Conservation (phyloP, 108 stramenopile species). For the Fistulifera solaris region DNA sequence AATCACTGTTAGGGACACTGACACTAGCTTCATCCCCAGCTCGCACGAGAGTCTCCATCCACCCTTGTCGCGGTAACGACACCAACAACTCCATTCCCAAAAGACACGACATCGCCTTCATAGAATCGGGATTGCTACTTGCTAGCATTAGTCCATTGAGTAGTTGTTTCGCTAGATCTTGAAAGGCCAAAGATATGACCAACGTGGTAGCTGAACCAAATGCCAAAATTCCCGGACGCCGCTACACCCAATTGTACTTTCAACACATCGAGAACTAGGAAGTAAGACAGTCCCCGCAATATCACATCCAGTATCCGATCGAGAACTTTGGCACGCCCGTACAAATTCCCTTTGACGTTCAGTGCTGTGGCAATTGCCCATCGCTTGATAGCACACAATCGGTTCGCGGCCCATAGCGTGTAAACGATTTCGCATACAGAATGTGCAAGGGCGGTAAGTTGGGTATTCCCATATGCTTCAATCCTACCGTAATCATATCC, state of each 20-base stretch:
- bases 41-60: constrained; percentile 29
- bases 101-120: constrained; percentile 48
- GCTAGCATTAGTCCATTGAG: constrained; percentile 50
- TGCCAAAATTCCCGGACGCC: constrained; percentile 22
- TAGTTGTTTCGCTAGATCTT: constrained; percentile 44
- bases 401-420: constrained; percentile 34
- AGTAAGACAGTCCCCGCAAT: constrained; percentile 14
- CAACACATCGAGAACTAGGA: constrained; percentile 39
- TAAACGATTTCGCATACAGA: constrained; percentile 38
- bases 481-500: constrained; percentile 23
- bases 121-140: constrained; percentile 38
- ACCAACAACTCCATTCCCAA: constrained; percentile 13
- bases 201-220: constrained; percentile 22
- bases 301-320: constrained; percentile 45
- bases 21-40: constrained; percentile 38
- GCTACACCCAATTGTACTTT: constrained; percentile 49
- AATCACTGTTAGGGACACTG: constrained; percentile 49
- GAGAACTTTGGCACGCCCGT: constrained; percentile 18
- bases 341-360: constrained; percentile 2
- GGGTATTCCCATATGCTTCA: constrained; percentile 21
- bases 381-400: constrained; percentile 26
- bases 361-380: constrained; percentile 21
- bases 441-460: background rate
- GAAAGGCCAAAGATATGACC: constrained; percentile 44
- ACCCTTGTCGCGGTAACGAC: constrained; percentile 14